A percentile compares a stretch with the other conserved stretches of the same genome.
Evolutionary conservation across 2,329 filamentous ascomycete species (phyloP).

Genomic region (Dothistroma septosporum): DNA sequence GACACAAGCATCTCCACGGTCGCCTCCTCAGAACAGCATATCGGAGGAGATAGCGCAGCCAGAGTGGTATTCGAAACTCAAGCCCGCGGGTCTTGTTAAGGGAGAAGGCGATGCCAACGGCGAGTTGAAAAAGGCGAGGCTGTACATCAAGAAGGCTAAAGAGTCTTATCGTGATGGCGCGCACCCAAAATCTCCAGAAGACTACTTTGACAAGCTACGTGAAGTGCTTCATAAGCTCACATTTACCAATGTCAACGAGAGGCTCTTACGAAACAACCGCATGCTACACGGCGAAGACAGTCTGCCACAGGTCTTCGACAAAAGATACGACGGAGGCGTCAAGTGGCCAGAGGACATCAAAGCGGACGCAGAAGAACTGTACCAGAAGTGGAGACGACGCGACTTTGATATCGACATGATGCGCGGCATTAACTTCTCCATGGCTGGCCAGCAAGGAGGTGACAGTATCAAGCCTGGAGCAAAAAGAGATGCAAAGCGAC

Average conservation of each 20-base stretch:
- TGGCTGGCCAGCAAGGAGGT: slow-evolving; percentile 21
- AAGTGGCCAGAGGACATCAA: slow-evolving; percentile 46
- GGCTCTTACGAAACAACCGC: slow-evolving; percentile 33
- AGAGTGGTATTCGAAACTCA: slow-evolving; percentile 20
- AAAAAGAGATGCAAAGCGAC: slow-evolving; percentile 30
- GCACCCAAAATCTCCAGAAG: not conserved
- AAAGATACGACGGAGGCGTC: slow-evolving; percentile 18
- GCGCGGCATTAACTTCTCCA: slow-evolving; percentile 38
- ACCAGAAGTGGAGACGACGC: slow-evolving; percentile 42
- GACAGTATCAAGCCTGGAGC: slow-evolving; percentile 26
- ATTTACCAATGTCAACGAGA: slow-evolving; percentile 34
- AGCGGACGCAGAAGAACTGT: slow-evolving; percentile 46
- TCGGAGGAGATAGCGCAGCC: slow-evolving; percentile 11
- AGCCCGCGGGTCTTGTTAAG: not conserved
- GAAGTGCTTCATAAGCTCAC: slow-evolving; percentile 39
- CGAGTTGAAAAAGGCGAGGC: not conserved
- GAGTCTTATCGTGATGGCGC: not conserved
- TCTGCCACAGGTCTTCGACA: slow-evolving; percentile 41
- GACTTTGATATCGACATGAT: slow-evolving; percentile 46
- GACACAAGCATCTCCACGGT: slow-evolving; percentile 5
- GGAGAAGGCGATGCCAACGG: not conserved
- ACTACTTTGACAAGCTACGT: slow-evolving; percentile 33
- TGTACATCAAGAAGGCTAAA: slow-evolving; percentile 2
- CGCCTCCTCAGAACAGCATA: not conserved
- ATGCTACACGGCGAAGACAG: slow-evolving; percentile 39